Evolutionary conservation across 768 basidiomycete genomes (phyloP).

Genomic region (Collybiopsis confluens): DNA sequence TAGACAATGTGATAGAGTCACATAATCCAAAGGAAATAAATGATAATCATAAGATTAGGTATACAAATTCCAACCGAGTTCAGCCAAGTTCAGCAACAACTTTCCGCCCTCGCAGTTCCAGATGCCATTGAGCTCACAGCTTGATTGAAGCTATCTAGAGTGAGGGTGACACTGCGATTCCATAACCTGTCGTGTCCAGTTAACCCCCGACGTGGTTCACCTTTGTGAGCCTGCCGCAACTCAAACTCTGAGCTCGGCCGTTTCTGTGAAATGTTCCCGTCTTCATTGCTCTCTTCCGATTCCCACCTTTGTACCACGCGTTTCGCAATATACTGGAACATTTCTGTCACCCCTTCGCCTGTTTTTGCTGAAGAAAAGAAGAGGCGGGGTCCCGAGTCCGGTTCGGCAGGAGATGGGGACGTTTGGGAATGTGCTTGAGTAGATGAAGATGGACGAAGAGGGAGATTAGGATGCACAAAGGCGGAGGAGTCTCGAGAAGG

Average conservation of each 20-base stretch:
- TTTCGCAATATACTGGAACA: slow-evolving; percentile 73
- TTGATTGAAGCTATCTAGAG: not conserved
- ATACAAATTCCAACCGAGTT: too few species aligned
- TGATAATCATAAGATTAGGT: too few species aligned
- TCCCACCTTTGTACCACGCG: slow-evolving; percentile 64
- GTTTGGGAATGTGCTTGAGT: slow-evolving; percentile 7
- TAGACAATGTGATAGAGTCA: too few species aligned
- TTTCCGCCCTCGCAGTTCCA: too few species aligned
- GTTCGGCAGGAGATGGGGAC: slow-evolving; percentile 21
- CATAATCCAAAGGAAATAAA: too few species aligned
- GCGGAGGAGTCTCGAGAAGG: not conserved
- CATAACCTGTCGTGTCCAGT: not conserved
- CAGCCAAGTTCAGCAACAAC: too few species aligned
- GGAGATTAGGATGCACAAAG: not conserved
- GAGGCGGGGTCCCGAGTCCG: slow-evolving; percentile 54
- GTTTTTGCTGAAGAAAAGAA: slow-evolving; percentile 81
- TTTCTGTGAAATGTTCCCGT: slow-evolving; percentile 35
- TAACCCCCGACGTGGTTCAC: not conserved
- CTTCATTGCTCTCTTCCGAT: slow-evolving; percentile 54
- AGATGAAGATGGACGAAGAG: not conserved
- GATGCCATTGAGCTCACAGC: not conserved
- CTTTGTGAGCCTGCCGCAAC: not conserved
- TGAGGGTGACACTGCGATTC: not conserved
- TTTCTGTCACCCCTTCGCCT: slow-evolving; percentile 63
- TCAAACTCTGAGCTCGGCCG: too few species aligned